Conservation (phyloP, 441 rosid species). For the Erysimum pusillum region DNA sequence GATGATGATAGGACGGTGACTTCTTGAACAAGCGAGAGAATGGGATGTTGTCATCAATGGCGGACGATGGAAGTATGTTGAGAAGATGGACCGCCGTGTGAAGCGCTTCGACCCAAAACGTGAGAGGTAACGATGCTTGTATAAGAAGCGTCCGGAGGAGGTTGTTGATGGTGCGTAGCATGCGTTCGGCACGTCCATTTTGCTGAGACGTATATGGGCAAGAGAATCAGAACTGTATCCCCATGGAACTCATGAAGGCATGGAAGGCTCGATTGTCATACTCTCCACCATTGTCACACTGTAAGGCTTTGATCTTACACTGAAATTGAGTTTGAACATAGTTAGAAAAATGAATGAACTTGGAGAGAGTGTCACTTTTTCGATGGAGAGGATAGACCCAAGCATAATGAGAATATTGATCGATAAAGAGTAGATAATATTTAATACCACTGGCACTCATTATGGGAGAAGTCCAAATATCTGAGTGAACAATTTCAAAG, state of each 20-base stretch:
- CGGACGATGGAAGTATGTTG: not conserved
- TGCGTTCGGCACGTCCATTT: not conserved
- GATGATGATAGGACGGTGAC: not conserved
- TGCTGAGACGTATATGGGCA: not conserved
- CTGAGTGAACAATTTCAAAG: no score
- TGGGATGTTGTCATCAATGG: not conserved
- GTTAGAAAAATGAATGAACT: no score
- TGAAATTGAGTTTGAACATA: not conserved
- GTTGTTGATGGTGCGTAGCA: not conserved
- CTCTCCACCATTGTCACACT: not conserved
- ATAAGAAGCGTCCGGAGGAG: not conserved
- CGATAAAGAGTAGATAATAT: no score
- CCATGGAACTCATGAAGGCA: not conserved
- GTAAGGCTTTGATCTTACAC: accelerated
- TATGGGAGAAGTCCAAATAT: no score
- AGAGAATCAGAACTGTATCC: not conserved
- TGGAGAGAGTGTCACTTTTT: no score
- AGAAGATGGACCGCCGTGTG: not conserved
- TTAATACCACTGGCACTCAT: no score
- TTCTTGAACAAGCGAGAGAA: not conserved
- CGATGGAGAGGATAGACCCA: no score
- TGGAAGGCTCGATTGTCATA: not conserved
- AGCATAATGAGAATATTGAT: no score
- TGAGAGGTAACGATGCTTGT: not conserved
- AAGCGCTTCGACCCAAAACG: not conserved